Conservation (phyloP, 352 stramenopile genomes). For the Pythium oligandrum region DNA sequence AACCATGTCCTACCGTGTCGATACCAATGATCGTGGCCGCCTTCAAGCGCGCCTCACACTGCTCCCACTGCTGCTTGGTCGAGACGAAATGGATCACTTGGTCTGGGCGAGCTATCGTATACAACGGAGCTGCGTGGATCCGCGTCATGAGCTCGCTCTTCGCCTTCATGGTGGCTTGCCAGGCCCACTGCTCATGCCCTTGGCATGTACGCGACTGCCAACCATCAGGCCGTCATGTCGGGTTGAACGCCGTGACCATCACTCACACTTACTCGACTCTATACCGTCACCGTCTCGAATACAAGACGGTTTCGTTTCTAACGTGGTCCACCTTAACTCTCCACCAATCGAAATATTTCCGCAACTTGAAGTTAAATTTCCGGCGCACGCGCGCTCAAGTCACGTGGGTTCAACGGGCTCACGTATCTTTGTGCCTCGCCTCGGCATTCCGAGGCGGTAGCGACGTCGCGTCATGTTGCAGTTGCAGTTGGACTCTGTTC, state of each 20-base stretch:
- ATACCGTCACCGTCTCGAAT: too few relatives aligned
- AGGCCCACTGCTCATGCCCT: slow-evolving; percentile 7
- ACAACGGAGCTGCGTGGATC: slow-evolving; percentile 55
- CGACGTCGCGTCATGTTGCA: slow-evolving; percentile 8
- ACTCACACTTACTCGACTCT: too few relatives aligned
- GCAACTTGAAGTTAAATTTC: too few relatives aligned
- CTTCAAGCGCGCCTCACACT: slow-evolving; percentile 43
- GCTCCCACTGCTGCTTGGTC: slow-evolving; percentile 34
- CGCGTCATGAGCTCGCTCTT: slow-evolving; percentile 16
- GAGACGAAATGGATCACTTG: slow-evolving; percentile 49
- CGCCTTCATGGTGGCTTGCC: slow-evolving; percentile 29
- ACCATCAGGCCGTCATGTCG: too few relatives aligned
- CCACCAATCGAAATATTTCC: too few relatives aligned
- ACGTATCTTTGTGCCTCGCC: slow-evolving; percentile 16
- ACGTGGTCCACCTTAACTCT: too few relatives aligned
- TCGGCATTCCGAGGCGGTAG: too few relatives aligned
- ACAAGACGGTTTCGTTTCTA: too few relatives aligned
- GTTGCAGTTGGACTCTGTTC: background rate
- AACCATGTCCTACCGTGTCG: slow-evolving; percentile 46
- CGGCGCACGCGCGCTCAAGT: too few relatives aligned
- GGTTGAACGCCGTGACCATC: too few relatives aligned
- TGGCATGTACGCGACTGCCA: background rate
- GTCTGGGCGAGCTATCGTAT: slow-evolving; percentile 33
- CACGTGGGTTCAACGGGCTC: too few relatives aligned
- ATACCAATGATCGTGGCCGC: slow-evolving; percentile 55